phyloP scores from a whole-genome alignment of 306 rosid species.

The Castanea sativa region DNA sequence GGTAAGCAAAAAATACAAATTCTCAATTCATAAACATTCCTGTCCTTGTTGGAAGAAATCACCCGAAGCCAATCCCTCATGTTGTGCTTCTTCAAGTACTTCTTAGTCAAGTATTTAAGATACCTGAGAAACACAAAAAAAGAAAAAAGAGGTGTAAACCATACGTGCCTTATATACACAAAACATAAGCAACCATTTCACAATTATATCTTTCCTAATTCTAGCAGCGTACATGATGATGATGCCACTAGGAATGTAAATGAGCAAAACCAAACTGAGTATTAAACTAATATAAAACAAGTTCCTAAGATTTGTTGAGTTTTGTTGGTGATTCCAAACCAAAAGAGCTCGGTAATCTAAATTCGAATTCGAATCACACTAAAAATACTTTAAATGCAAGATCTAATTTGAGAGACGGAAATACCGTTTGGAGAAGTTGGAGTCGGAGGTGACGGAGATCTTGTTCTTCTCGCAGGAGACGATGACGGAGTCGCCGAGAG shows the following conservation, averaged over 20 bases:
- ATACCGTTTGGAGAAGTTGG: constrained; percentile 68
- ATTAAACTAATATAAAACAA: too few relatives aligned
- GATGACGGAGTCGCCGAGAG: constrained; percentile 60
- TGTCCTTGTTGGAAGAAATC: constrained; percentile 86
- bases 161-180: background rate
- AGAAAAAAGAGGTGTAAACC: background rate
- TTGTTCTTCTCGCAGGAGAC: constrained; percentile 64
- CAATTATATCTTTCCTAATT: too few relatives aligned
- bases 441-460: constrained; percentile 65
- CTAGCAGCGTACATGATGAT: too few relatives aligned
- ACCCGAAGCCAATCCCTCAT: constrained; percentile 97
- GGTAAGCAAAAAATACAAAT: too few relatives aligned
- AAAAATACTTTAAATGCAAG: too few relatives aligned
- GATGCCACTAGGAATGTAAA: too few relatives aligned
- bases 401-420: background rate
- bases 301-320: too few relatives aligned
- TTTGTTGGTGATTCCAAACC: too few relatives aligned
- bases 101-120: constrained; percentile 82
- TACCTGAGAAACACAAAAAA: constrained; percentile 39
- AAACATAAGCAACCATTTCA: too few relatives aligned
- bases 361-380: too few relatives aligned
- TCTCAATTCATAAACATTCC: constrained; percentile 80
- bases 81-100: constrained; percentile 92
- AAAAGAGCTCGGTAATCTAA: too few relatives aligned
- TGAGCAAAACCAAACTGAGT: too few relatives aligned